Conservation (phyloP, 2,329 filamentous ascomycete species). For the Penicillium sumatraense region DNA sequence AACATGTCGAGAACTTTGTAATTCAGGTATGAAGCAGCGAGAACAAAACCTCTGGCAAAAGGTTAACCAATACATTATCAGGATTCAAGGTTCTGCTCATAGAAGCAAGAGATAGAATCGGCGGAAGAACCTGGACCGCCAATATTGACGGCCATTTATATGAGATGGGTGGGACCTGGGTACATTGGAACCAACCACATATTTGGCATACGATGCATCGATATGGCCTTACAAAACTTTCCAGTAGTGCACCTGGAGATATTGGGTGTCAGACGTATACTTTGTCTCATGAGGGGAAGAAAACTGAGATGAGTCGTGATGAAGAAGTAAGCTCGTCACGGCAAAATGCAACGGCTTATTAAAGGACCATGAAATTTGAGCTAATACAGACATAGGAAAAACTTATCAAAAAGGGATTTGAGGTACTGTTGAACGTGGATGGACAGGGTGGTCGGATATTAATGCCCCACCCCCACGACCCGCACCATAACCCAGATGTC, state of each 20-base stretch:
- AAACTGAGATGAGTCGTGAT: neutral
- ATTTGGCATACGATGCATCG: constrained; percentile 1
- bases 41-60: neutral
- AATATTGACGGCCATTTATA: constrained; percentile 7
- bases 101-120: neutral
- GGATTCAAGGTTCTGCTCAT: constrained; percentile 6
- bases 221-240: constrained; percentile 2
- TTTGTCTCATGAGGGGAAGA: neutral
- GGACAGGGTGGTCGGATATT: neutral
- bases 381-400: neutral
- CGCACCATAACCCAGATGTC: constrained; percentile 1
- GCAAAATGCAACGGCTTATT: too few relatives aligned
- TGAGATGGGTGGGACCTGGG: constrained; percentile 5
- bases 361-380: too few relatives aligned
- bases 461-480: constrained; percentile 7
- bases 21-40: neutral
- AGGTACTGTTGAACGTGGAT: constrained; percentile 7
- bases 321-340: neutral
- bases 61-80: neutral
- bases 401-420: neutral
- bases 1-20: neutral
- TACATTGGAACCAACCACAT: constrained; percentile 6
- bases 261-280: neutral
- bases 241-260: neutral
- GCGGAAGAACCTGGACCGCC: neutral